Percentiles rank a stretch among this genome's conserved stretches.
These are phyloP conservation scores for Monosporascus sp. DNA, from an alignment of 2,329 filamentous ascomycete species.

Conservation along the genomic window DNA sequence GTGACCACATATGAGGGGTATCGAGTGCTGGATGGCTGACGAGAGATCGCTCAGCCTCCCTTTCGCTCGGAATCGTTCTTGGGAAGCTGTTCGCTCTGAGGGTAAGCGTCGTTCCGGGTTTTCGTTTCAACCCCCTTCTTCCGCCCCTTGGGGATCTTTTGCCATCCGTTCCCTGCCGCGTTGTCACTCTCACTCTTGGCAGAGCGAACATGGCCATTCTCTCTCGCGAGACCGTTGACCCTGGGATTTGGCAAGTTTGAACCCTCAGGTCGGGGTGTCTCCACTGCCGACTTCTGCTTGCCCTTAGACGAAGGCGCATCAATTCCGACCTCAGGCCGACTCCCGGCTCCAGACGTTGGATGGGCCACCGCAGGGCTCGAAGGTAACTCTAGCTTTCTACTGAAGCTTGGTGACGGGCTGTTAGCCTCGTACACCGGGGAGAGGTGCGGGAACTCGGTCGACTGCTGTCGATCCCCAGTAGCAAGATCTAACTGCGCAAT, in stretches of 20 bases:
- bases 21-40: not conserved
- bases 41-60: constrained; percentile 45
- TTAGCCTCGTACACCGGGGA: constrained; percentile 71
- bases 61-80: constrained; percentile 58
- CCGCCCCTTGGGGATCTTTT: constrained; percentile 51
- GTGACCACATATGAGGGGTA: constrained; percentile 5
- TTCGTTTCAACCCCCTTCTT: constrained; percentile 49
- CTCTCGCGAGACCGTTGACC: constrained; percentile 35
- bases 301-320: constrained; percentile 13
- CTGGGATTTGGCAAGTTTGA: constrained; percentile 23
- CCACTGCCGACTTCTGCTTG: constrained; percentile 24
- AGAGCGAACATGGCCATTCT: constrained; percentile 50
- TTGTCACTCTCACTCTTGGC: constrained; percentile 50
- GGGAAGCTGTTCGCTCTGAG: constrained; percentile 49
- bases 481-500: constrained; percentile 55
- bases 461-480: constrained; percentile 37
- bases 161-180: constrained; percentile 45
- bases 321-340: constrained; percentile 13
- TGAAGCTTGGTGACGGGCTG: constrained; percentile 64
- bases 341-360: constrained; percentile 6
- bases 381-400: constrained; percentile 47
- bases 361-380: constrained; percentile 17
- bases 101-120: constrained; percentile 35
- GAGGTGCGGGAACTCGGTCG: constrained; percentile 47
- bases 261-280: constrained; percentile 18